Base-by-base conservation (phyloP, 164 flowering plant species). In the Hamamelis virginiana region DNA sequence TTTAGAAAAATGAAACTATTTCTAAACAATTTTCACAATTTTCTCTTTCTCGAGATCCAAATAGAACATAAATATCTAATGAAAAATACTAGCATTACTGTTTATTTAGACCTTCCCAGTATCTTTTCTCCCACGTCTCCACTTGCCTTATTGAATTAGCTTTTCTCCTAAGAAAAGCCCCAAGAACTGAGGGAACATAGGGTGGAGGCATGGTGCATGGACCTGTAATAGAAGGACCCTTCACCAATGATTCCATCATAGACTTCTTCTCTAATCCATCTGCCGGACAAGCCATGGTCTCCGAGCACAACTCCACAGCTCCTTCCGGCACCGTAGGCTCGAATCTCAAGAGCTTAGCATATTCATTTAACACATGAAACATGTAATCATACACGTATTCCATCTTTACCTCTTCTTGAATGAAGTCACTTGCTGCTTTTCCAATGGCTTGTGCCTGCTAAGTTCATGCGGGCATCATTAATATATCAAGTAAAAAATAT, bases 221-320 rank as follows among this genome's bases (percentile, higher is more conserved):
- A n/a, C 11, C 25, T 62, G 59, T 27, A 16, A 19, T 19, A 23
- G 56, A 46, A 22, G 68, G 73, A 26, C 62, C 67, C 55, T 53
- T 70, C 61, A 62, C 64, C 67, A 70, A 51, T 18, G 73, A 70
- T n/a, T 63, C 68, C 67, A 63, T 46, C 73, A 59, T 59, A 38
- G 16, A 63, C 22, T 53, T 45, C 62, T 63, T 70, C 14, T 43
- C 51, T 22, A 10, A 13, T 15, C 62, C 62, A 3, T 44, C 14
- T 9, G 73, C 73, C 13, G 53, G 27, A n/a, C 73, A 70, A 27
- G 73, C 73, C 73, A 70, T 63, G 4, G 73, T 62, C 33, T 70
- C 73, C 22, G 73, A 53, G 22, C 73, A 70, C 19, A 70, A 48
- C 60, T 70, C 73, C 4, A 70, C 68, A 2, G 73, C 73, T 23